Conservation (phyloP, 768 basidiomycete genomes). For the Candolleomyces aberdarensis region DNA sequence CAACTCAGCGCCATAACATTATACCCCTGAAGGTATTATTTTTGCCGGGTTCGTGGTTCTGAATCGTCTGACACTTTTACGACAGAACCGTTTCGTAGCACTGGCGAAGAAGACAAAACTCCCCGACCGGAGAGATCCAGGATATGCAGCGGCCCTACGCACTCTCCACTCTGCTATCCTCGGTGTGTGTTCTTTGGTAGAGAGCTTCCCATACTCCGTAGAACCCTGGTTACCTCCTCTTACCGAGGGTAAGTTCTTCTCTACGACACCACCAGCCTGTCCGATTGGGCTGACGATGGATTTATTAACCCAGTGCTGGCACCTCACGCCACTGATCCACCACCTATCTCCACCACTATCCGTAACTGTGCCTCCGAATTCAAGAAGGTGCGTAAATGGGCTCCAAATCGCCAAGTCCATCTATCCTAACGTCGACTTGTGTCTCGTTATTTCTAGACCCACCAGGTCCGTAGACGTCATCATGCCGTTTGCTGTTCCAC, state of each 20-base stretch:
- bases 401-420: conserved; percentile 7
- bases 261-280: conserved; percentile 4
- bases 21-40: conserved; percentile 68
- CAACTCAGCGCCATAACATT: conserved; percentile 87
- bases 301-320: conserved; percentile 54
- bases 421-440: not conserved
- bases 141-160: conserved; percentile 70
- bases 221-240: conserved; percentile 87
- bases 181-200: conserved; percentile 85
- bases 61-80: not conserved
- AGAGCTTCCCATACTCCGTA: conserved; percentile 93
- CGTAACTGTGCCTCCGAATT: conserved; percentile 82
- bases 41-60: not conserved
- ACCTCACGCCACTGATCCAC: conserved; percentile 77
- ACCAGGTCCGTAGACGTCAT: conserved; percentile 44
- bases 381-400: conserved; percentile 58
- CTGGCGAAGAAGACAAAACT: conserved; percentile 59
- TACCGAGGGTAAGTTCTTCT: conserved; percentile 56
- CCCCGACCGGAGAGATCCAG: conserved; percentile 64
- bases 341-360: conserved; percentile 88
- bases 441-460: conserved; percentile 41
- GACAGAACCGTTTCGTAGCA: conserved; percentile 76
- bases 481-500: not conserved
- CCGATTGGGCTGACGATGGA: not conserved
- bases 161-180: conserved; percentile 86